A percentile compares a stretch with the other conserved stretches of the same genome.
Evolutionary conservation across 177 flowering plant species (phyloP).

Genomic region (Vitis hybrid): DNA sequence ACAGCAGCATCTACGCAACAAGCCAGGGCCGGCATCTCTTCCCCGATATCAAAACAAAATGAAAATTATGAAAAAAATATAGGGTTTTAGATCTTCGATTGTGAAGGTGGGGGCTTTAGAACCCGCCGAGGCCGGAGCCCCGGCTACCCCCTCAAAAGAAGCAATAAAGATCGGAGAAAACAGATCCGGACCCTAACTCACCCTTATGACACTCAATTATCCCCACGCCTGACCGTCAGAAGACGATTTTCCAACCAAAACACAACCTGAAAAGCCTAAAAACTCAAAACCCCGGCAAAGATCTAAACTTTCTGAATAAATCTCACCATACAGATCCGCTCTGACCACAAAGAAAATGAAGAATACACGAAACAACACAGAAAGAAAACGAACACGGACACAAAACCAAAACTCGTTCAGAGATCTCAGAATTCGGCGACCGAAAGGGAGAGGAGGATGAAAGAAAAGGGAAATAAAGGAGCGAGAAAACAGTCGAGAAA

Average conservation of each 20-base stretch:
- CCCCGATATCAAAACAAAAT: slow-evolving; percentile 21
- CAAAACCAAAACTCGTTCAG: slow-evolving; percentile 2
- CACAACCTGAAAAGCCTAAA: background rate
- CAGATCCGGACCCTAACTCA: slow-evolving; percentile 38
- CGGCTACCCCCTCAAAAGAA: slow-evolving; percentile 99
- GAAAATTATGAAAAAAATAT: slow-evolving; percentile 6
- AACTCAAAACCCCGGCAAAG: background rate
- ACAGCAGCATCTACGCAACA: slow-evolving; percentile 65
- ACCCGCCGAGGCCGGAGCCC: slow-evolving; percentile 99
- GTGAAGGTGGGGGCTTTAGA: slow-evolving; percentile 87
- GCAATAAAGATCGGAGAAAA: slow-evolving; percentile 45
- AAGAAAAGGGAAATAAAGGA: background rate
- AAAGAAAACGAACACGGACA: background rate
- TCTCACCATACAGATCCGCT: slow-evolving; percentile 13
- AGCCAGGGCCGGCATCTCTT: slow-evolving; percentile 90
- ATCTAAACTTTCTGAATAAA: slow-evolving; percentile 8
- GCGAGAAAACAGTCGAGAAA: background rate
- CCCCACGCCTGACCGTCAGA: slow-evolving; percentile 71
- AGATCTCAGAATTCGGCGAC: background rate
- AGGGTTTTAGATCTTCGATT: slow-evolving; percentile 19
- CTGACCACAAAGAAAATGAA: background rate
- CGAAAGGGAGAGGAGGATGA: background rate
- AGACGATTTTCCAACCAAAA: slow-evolving; percentile 18
- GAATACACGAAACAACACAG: background rate
- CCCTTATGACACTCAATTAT: slow-evolving; percentile 27